These are phyloP conservation scores for Pichia occidentalis DNA, from an alignment of 805 yeast species.

Conservation along the genomic window DNA sequence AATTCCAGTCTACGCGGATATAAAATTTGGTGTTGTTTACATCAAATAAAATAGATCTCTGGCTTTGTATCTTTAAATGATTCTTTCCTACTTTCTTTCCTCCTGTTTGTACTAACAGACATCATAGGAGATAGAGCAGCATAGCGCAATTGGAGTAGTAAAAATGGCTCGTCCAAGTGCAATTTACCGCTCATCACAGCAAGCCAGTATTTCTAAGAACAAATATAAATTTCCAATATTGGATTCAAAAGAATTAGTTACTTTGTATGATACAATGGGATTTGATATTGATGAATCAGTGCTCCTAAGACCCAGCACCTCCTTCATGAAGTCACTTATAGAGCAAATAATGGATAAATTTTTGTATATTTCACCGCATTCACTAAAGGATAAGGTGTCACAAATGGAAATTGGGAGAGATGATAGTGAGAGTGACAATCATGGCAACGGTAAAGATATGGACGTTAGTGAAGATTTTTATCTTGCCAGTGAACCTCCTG, in stretches of 20 bases:
- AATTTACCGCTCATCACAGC: constrained; percentile 26
- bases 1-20: no score
- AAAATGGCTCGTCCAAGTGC: constrained; percentile 33
- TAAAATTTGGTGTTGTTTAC: no score
- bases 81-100: no score
- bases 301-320: constrained; percentile 26
- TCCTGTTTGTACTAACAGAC: no score
- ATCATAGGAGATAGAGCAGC: no score
- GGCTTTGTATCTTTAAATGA: no score
- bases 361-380: constrained; percentile 28
- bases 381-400: constrained; percentile 24
- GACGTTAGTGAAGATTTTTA: no score
- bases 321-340: constrained; percentile 28
- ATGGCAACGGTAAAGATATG: constrained; percentile 5
- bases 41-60: no score
- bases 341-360: constrained; percentile 32
- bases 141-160: no score
- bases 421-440: constrained; percentile 6
- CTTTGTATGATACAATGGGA: constrained; percentile 25
- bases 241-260: constrained; percentile 25
- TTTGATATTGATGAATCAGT: constrained; percentile 27
- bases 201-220: constrained; percentile 16
- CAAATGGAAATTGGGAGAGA: constrained; percentile 16
- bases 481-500: no score
- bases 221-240: constrained; percentile 31